These are phyloP conservation scores for Bipolaris victoriae DNA, from an alignment of 2,329 filamentous ascomycete genomes.

Conservation along the genomic window DNA sequence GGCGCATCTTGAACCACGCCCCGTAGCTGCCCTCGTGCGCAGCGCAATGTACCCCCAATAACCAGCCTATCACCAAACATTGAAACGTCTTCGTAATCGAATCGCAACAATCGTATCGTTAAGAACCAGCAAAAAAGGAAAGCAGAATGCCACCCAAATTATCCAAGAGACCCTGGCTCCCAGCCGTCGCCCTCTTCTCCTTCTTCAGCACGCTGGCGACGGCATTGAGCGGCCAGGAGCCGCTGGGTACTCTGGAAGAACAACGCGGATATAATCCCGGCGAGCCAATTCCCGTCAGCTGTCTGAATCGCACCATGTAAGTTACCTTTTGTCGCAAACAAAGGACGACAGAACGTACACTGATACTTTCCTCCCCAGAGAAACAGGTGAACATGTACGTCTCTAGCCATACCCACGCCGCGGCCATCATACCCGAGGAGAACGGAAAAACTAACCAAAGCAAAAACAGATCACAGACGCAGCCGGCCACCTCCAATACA, in stretches of 20 bases:
- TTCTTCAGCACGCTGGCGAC: constrained; percentile 46
- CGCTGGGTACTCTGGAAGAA: constrained; percentile 43
- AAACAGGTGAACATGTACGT: constrained; percentile 79
- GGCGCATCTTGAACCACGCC: constrained; percentile 6
- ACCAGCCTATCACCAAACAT: not conserved
- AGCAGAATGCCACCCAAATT: not conserved
- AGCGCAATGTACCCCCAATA: constrained; percentile 3
- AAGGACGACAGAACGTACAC: not conserved
- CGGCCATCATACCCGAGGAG: not conserved
- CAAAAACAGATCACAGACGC: constrained; percentile 69
- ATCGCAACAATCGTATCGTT: not conserved
- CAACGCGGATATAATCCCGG: constrained; percentile 55
- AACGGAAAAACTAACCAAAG: not conserved
- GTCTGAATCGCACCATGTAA: constrained; percentile 60
- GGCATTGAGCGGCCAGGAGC: constrained; percentile 52
- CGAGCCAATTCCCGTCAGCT: constrained; percentile 58
- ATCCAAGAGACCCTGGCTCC: constrained; percentile 19
- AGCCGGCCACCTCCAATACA: constrained; percentile 84
- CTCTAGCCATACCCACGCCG: not conserved
- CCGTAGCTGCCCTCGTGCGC: constrained; percentile 3
- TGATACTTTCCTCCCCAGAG: constrained; percentile 58
- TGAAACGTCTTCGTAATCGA: not conserved
- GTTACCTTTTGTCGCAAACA: constrained; percentile 16
- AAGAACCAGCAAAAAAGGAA: not conserved
- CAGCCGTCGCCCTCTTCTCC: constrained; percentile 35